Evolutionary conservation across 2,329 filamentous ascomycete species (phyloP).

Genomic region (Rhynchosporium agropyri): DNA sequence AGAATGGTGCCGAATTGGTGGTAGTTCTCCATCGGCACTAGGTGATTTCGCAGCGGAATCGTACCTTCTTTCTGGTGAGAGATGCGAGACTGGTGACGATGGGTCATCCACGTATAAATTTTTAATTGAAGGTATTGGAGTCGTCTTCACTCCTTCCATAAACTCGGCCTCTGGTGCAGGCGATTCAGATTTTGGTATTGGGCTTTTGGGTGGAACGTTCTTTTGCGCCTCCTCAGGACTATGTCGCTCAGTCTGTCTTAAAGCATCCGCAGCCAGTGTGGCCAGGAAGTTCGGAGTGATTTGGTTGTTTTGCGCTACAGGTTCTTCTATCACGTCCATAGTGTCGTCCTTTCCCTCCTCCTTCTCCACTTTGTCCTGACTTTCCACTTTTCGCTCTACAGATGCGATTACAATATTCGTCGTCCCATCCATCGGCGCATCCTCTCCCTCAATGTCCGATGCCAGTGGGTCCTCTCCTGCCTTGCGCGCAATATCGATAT

Average conservation of each 20-base stretch:
- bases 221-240: conserved; percentile 19
- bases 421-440: conserved; percentile 36
- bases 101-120: conserved; percentile 20
- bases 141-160: conserved; percentile 32
- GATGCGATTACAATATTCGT: conserved; percentile 31
- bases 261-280: conserved; percentile 21
- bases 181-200: conserved; percentile 2
- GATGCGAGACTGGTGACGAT: conserved; percentile 17
- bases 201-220: conserved; percentile 4
- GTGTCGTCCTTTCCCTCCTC: conserved; percentile 35
- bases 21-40: conserved; percentile 32
- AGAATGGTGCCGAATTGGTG: conserved; percentile 38
- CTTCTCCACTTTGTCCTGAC: too few species aligned
- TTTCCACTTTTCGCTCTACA: conserved; percentile 24
- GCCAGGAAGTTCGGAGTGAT: conserved; percentile 23
- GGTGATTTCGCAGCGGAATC: conserved; percentile 26
- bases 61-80: conserved; percentile 29
- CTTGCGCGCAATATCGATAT: conserved; percentile 63
- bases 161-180: conserved; percentile 20
- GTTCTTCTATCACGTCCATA: conserved; percentile 28
- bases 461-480: conserved; percentile 58
- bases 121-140: conserved; percentile 31
- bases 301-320: conserved; percentile 19
- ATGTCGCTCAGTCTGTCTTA: conserved; percentile 23
- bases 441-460: conserved; percentile 48